These are phyloP conservation scores for Domatiomyces catenatus DNA, from an alignment of 2,329 filamentous ascomycete species.

Conservation along the genomic window DNA sequence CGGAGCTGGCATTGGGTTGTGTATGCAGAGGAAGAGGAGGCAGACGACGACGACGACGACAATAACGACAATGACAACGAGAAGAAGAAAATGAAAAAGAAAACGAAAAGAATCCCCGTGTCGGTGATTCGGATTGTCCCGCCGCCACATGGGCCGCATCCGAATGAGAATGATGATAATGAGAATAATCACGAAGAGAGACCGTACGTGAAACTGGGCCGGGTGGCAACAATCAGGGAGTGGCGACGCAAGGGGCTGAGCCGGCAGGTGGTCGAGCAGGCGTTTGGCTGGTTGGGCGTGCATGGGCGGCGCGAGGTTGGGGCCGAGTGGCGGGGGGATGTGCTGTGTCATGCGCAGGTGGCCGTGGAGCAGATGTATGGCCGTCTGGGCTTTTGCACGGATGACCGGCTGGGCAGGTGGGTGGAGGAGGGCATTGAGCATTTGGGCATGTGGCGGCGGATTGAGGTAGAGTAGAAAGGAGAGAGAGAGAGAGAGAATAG, in stretches of 20 bases:
- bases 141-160: conserved; percentile 56
- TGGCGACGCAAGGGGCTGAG: conserved; percentile 53
- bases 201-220: conserved; percentile 68
- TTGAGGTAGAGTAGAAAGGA: conserved; percentile 9
- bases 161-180: conserved; percentile 12
- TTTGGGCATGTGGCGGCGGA: conserved; percentile 61
- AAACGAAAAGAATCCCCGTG: conserved; percentile 35
- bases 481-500: neutral
- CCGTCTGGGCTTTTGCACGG: conserved; percentile 56
- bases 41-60: conserved; percentile 39
- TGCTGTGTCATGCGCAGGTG: conserved; percentile 67
- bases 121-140: conserved; percentile 69
- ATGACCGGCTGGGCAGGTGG: conserved; percentile 63
- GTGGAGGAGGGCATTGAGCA: conserved; percentile 71
- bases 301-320: conserved; percentile 39
- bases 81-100: conserved; percentile 2
- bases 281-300: conserved; percentile 49
- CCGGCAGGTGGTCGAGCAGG: conserved; percentile 49
- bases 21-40: conserved; percentile 49
- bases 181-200: conserved; percentile 38
- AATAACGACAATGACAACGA: conserved; percentile 36
- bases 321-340: conserved; percentile 52
- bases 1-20: conserved; percentile 74
- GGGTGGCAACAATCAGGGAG: conserved; percentile 53
- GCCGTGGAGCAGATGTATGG: conserved; percentile 50